Conservation (phyloP, 163 green algal species). For the Trebouxiophyceae sp. region DNA sequence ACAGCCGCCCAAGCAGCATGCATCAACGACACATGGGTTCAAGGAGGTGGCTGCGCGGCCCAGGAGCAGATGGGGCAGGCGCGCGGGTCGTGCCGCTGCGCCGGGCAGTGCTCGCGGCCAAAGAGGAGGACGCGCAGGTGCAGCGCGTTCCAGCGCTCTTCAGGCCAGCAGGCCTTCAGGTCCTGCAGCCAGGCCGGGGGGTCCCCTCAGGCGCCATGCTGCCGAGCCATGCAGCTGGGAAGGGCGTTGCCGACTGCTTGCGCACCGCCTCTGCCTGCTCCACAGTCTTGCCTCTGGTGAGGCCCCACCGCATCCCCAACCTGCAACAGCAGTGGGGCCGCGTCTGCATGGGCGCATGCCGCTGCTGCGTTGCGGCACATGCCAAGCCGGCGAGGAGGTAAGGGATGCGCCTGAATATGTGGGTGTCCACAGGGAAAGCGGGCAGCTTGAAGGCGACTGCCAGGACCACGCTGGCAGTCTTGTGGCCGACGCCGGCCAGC, state of each 20-base stretch:
- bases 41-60: no score
- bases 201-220: no score
- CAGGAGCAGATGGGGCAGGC: conserved; percentile 77
- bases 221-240: no score
- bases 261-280: conserved; percentile 60
- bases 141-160: conserved; percentile 23
- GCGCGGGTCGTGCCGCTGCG: conserved; percentile 53
- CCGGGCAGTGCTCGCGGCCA: conserved; percentile 75
- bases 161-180: conserved; percentile 56
- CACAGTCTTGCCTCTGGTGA: conserved; percentile 60
- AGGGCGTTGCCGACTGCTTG: no score
- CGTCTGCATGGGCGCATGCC: background rate
- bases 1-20: no score
- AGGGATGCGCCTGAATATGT: conserved; percentile 60
- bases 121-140: conserved; percentile 80
- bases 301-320: conserved; percentile 63
- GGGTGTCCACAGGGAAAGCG: conserved; percentile 85
- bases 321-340: conserved; percentile 8
- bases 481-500: conserved; percentile 78
- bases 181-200: no score
- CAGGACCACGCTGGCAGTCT: conserved; percentile 58
- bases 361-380: background rate
- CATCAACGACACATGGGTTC: no score
- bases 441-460: conserved; percentile 2
- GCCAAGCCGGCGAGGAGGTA: background rate